These are phyloP conservation scores for Rhizophagus clarus DNA, from an alignment of 192 early-diverging fungal species.

Conservation along the genomic window DNA sequence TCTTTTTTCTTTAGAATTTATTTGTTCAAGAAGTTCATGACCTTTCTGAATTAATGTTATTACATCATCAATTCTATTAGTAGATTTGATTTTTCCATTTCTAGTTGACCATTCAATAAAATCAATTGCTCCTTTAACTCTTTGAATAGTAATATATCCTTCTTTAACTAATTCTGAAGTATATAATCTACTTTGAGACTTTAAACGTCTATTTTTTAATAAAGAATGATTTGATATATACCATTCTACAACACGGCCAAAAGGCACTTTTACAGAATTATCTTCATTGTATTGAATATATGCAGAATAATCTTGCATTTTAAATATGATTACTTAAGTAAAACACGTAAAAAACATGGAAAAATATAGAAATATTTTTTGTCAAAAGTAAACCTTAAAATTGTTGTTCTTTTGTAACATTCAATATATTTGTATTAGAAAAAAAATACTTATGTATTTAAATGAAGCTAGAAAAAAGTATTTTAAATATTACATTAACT, in stretches of 20 bases:
- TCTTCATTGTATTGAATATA: constrained; percentile 1
- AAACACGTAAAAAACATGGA: too few relatives aligned
- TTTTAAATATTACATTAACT: too few relatives aligned
- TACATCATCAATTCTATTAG: too few relatives aligned
- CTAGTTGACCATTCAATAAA: neutral
- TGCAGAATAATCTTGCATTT: neutral
- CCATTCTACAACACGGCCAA: neutral
- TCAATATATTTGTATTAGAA: too few relatives aligned
- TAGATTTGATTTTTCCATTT: too few relatives aligned
- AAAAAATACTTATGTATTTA: too few relatives aligned
- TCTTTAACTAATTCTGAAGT: neutral
- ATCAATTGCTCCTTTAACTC: neutral
- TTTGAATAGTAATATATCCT: neutral
- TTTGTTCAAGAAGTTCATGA: neutral
- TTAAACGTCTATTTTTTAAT: neutral
- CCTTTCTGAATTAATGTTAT: neutral
- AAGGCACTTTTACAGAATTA: constrained; percentile 1
- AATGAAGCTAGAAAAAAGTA: too few relatives aligned
- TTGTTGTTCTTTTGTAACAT: too few relatives aligned
- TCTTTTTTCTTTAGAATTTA: neutral
- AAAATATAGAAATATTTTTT: too few relatives aligned
- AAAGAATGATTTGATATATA: constrained; percentile 7
- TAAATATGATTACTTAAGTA: too few relatives aligned
- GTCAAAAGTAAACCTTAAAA: too few relatives aligned
- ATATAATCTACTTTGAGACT: neutral